Base-by-base conservation (phyloP, 371 early-diverging fungal genomes). In the Mortierella polycephala region DNA sequence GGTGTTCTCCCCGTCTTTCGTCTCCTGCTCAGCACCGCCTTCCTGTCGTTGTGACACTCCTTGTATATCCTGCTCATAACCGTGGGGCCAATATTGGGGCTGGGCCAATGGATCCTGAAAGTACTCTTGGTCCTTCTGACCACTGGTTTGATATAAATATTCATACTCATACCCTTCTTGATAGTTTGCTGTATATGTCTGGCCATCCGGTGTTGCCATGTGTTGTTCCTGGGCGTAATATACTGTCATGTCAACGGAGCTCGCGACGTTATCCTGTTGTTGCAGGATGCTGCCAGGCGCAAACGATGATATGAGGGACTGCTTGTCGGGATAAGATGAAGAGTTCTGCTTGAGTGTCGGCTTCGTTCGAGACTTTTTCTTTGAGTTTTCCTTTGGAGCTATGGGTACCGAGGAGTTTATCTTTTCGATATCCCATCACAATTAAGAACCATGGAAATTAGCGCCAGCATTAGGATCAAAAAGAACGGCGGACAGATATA, bases 241-340 rank as follows among this genome's bases (percentile, higher is more conserved):
- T 5, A 7, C 59, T 13, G 41, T 7, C 40, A 52, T 45, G 8
- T 63, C 20, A 30, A 7, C 47, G 5, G 57, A n/a, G 5, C 52
- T 20, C 42, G 30, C 30, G 30, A 30, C 30, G 30, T 30, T 30
- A 30, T 30, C 30, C 30, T 30, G 30, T 30, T 30, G 30, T 30
- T 70, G 64, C 10, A 66, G 56, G 40, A 46, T 58, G 44, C 60
- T 39, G 20, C 50, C 51, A 4, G 60, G 46, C 5, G 18, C 47
- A 49, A 71, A 71, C 44, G 73, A 47, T 14, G 62, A 47, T 4
- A 61, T 20, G 45, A 61, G 62, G 7, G 57, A 13, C 46, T 64
- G 67, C 7, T 72, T 58, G 23, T 57, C 58, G 10, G 73, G 62
- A 40, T 67, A 61, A 10, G 73, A 66, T 5, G 67, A 66, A 0